phyloP scores from a whole-genome alignment of 805 yeast species.

The Myxozyma kluyveri region DNA sequence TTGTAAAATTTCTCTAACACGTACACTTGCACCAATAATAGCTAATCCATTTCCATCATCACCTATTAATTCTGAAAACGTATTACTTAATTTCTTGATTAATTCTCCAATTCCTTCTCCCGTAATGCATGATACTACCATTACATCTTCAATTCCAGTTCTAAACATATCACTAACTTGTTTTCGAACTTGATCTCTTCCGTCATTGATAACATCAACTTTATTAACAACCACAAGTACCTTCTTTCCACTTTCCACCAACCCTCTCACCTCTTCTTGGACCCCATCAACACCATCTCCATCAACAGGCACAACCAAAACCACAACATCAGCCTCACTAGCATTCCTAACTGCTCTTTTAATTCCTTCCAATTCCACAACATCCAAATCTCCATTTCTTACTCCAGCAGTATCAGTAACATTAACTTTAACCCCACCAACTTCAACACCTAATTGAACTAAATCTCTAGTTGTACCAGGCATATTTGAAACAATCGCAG shows the following conservation, averaged over 20 bases:
- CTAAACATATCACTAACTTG: slow-evolving; percentile 1
- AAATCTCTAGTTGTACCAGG: slow-evolving; percentile 95
- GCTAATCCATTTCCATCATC: slow-evolving; percentile 48
- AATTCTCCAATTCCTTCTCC: slow-evolving; percentile 57
- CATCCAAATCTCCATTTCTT: slow-evolving; percentile 42
- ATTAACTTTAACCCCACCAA: slow-evolving; percentile 78
- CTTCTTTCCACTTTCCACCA: slow-evolving; percentile 8
- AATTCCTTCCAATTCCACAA: slow-evolving; percentile 78
- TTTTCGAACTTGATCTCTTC: neutral
- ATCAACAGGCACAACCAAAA: slow-evolving; percentile 59
- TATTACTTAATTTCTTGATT: slow-evolving; percentile 41
- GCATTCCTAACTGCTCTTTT: slow-evolving; percentile 66
- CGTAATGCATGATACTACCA: slow-evolving; percentile 57
- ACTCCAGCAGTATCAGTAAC: slow-evolving; percentile 94
- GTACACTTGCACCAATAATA: slow-evolving; percentile 68
- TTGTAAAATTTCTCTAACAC: slow-evolving; percentile 71
- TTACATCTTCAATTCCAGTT: slow-evolving; percentile 22
- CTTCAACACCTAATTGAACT: slow-evolving; percentile 74
- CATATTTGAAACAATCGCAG: slow-evolving; percentile 84
- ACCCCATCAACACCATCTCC: slow-evolving; percentile 10
- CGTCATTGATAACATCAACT: slow-evolving; percentile 30
- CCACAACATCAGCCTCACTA: slow-evolving; percentile 58
- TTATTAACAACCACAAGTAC: slow-evolving; percentile 40
- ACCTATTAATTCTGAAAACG: slow-evolving; percentile 50
- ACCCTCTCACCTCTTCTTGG: slow-evolving; percentile 10